Conservation (phyloP, 2,329 filamentous ascomycete genomes). For the Corniculantispora saksenae region DNA sequence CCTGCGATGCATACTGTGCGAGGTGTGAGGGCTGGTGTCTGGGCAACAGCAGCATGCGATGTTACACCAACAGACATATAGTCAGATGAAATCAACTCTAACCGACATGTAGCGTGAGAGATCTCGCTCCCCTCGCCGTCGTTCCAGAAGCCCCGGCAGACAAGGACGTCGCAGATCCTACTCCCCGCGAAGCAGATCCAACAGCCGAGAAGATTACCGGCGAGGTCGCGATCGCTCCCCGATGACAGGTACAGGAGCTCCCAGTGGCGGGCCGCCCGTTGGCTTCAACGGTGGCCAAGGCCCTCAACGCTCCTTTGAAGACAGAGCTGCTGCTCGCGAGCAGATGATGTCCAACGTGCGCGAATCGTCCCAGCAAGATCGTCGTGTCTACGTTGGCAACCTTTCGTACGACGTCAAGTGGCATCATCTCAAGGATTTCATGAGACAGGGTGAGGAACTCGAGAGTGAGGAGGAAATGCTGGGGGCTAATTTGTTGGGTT, state of each 20-base stretch:
- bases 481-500: conserved; percentile 42
- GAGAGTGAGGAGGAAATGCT: conserved; percentile 28
- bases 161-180: conserved; percentile 72
- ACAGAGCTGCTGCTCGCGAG: conserved; percentile 80
- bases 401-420: conserved; percentile 99
- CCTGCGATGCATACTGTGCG: not conserved
- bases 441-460: conserved; percentile 86
- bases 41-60: conserved; percentile 20
- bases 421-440: conserved; percentile 99
- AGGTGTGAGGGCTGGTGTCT: not conserved
- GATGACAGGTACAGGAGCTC: conserved; percentile 74
- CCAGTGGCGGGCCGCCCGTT: conserved; percentile 69
- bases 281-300: conserved; percentile 60
- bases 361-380: conserved; percentile 96
- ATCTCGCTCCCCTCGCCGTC: conserved; percentile 75
- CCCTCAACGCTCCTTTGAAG: conserved; percentile 78
- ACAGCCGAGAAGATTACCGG: conserved; percentile 74
- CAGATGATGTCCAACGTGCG: conserved; percentile 95
- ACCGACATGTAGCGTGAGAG: conserved; percentile 72
- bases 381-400: conserved; percentile 98
- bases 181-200: conserved; percentile 75
- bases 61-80: conserved; percentile 32
- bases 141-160: conserved; percentile 80
- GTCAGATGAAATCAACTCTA: conserved; percentile 21
- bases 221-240: conserved; percentile 77